phyloP scores from a whole-genome alignment of 2,329 filamentous ascomycete species.

The Trichoderma citrinoviride region DNA sequence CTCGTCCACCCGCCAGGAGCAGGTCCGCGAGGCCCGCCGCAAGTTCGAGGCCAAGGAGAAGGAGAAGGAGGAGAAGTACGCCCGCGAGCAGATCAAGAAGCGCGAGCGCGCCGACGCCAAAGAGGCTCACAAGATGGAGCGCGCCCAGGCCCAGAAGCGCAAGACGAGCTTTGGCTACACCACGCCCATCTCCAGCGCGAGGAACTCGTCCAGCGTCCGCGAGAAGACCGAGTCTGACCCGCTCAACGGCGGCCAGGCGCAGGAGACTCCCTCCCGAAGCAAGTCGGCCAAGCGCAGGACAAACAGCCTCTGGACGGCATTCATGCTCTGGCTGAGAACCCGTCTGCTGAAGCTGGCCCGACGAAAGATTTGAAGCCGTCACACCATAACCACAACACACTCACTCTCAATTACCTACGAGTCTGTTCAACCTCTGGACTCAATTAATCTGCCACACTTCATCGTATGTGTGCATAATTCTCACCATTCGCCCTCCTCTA shows the following conservation, averaged over 20 bases:
- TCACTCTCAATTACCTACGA: background rate
- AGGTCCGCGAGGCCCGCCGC: conserved; percentile 59
- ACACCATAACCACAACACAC: background rate
- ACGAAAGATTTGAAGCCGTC: conserved; percentile 33
- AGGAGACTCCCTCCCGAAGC: conserved; percentile 42
- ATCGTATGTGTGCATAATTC: background rate
- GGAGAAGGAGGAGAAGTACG: conserved; percentile 61
- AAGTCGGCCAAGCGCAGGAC: conserved; percentile 58
- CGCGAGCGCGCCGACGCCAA: conserved; percentile 58
- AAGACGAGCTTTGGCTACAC: conserved; percentile 37
- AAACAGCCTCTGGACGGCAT: conserved; percentile 60
- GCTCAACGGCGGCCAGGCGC: conserved; percentile 34
- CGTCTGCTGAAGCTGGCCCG: conserved; percentile 42
- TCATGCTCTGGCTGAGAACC: conserved; percentile 64
- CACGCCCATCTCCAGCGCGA: conserved; percentile 34
- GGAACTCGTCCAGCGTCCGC: conserved; percentile 27
- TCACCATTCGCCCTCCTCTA: background rate
- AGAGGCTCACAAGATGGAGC: conserved; percentile 53
- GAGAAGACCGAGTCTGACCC: conserved; percentile 42
- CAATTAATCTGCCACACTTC: background rate
- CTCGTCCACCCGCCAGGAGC: conserved; percentile 52
- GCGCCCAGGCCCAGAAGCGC: conserved; percentile 42
- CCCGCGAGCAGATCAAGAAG: conserved; percentile 56
- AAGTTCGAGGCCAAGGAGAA: conserved; percentile 62
- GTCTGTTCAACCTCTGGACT: background rate